Evolutionary conservation across 164 flowering plant genomes (phyloP).

Genomic region (Magnolia officinalis): DNA sequence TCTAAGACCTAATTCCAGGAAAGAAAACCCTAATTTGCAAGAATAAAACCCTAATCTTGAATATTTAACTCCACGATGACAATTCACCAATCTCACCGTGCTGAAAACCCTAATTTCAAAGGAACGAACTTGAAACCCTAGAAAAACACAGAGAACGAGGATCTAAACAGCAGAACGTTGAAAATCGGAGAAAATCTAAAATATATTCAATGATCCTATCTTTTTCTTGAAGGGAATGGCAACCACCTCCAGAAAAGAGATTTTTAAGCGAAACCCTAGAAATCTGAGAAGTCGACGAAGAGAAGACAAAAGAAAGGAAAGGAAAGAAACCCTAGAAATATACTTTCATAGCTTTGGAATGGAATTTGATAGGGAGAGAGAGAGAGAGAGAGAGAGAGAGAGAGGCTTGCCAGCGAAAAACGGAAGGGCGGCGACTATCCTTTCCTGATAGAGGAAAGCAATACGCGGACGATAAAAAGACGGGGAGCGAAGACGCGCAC

Average conservation of each 20-base stretch:
- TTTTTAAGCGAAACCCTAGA: background rate
- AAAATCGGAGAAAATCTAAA: too few relatives aligned
- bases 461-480: background rate
- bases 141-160: background rate
- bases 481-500: background rate
- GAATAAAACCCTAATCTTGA: background rate
- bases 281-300: background rate
- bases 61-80: background rate
- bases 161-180: background rate
- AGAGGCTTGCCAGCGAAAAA: background rate
- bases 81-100: too few relatives aligned
- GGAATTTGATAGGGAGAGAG: background rate
- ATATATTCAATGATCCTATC: too few relatives aligned
- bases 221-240: too few relatives aligned
- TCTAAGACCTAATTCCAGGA: conserved; percentile 15
- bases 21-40: background rate
- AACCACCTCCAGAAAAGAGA: background rate
- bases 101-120: background rate
- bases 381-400: background rate
- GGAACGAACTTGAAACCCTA: background rate
- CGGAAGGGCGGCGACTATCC: background rate
- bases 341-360: background rate
- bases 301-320: background rate
- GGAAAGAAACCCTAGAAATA: background rate
- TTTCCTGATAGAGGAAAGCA: background rate